These are phyloP conservation scores for Botryotinia calthae DNA, from an alignment of 2,329 filamentous ascomycete genomes.

Conservation along the genomic window DNA sequence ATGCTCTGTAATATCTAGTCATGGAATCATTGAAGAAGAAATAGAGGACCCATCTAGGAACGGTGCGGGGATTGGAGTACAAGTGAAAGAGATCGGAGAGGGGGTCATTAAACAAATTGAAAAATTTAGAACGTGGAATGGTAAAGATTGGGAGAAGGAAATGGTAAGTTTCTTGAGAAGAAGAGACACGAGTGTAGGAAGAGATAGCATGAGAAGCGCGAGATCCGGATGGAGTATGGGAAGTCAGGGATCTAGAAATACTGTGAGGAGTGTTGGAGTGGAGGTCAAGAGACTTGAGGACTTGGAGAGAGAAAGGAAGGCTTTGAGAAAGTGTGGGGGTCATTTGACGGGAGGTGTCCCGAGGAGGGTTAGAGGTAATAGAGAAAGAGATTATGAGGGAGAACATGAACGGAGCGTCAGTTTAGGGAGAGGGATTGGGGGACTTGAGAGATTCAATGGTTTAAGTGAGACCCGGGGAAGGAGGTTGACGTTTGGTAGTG, in stretches of 20 bases:
- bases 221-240: background rate
- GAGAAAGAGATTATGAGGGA: background rate
- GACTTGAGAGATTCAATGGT: background rate
- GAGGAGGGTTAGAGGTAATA: background rate
- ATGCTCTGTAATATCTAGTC: slow-evolving; percentile 6
- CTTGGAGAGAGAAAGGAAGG: slow-evolving; percentile 20
- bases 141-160: slow-evolving; percentile 34
- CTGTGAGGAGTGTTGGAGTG: slow-evolving; percentile 10
- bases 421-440: background rate
- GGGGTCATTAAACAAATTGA: slow-evolving; percentile 20
- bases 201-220: slow-evolving; percentile 14
- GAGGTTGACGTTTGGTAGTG: slow-evolving; percentile 2
- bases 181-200: slow-evolving; percentile 9
- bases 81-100: slow-evolving; percentile 9
- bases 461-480: background rate
- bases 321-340: slow-evolving; percentile 5
- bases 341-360: slow-evolving; percentile 13
- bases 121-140: slow-evolving; percentile 36
- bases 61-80: background rate
- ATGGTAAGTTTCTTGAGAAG: slow-evolving; percentile 23
- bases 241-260: background rate
- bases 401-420: background rate
- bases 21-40: slow-evolving; percentile 17
- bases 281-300: slow-evolving; percentile 20
- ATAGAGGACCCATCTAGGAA: background rate